Conservation (phyloP, 1,284 basidiomycete genomes). For the Leccinum fallax region DNA sequence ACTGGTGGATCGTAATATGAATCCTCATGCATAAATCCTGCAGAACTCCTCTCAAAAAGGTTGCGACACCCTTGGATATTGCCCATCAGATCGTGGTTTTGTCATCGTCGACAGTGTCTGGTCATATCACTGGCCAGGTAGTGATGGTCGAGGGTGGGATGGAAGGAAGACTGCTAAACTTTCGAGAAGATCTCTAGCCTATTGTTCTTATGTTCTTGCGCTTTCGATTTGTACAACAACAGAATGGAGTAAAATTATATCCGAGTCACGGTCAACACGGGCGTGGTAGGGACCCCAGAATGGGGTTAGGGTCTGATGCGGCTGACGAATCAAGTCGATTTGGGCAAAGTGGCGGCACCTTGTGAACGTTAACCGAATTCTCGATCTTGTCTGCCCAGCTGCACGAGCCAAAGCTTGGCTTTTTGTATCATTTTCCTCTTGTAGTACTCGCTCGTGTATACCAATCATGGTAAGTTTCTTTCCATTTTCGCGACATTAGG, state of each 20-base stretch:
- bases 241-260: neutral
- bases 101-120: slow-evolving; percentile 63
- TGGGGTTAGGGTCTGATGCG: slow-evolving; percentile 26
- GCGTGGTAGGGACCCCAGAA: slow-evolving; percentile 1
- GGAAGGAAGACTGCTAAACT: slow-evolving; percentile 64
- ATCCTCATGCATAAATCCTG: neutral
- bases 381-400: slow-evolving; percentile 18
- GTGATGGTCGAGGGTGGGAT: slow-evolving; percentile 77
- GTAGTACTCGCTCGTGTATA: neutral
- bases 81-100: slow-evolving; percentile 67
- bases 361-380: neutral
- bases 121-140: slow-evolving; percentile 72
- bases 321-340: slow-evolving; percentile 22
- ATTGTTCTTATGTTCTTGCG: neutral
- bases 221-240: neutral
- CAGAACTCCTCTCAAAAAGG: slow-evolving; percentile 73
- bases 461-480: slow-evolving; percentile 24
- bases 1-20: neutral
- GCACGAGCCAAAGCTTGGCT: neutral
- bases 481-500: neutral
- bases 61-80: slow-evolving; percentile 63
- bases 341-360: slow-evolving; percentile 6
- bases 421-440: neutral
- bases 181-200: slow-evolving; percentile 36
- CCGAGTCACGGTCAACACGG: neutral